Base-by-base conservation (phyloP, 148 eudicot genomes). In the Suaeda aralocaspica region DNA sequence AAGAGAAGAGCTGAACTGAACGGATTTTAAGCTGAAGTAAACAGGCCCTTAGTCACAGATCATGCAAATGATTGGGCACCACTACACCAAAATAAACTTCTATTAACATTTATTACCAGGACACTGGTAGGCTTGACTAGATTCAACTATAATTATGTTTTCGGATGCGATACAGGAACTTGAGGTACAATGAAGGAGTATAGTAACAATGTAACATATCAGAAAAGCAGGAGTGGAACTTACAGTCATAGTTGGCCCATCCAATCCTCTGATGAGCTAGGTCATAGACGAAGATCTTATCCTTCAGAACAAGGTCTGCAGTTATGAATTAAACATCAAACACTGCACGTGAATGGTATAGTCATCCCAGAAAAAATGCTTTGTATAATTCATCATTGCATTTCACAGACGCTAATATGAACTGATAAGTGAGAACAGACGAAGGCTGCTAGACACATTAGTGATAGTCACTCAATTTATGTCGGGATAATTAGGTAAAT, bases 191-290 rank as follows among this genome's bases (percentile, higher is more conserved):
- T 22, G n/a, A 53, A 24, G 58, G 4, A 12, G 22, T 10, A 22
- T 1, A 53, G 22, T 19, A 49, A 49, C 28, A 5, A 6, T 19
- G 18, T 33, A 10, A 6, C 8, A 30, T n/a, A n/a, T n/a, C n/a
- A n/a, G n/a, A n/a, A n/a, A n/a, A n/a, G n/a, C n/a, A 6, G 16
- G 29, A 41, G 39, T 24, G 65, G 9, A 22, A 84, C 97, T 92
- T 86, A 92, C 97, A 92, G 58, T 92, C 96, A 48, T 92, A 89
- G 80, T 87, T 84, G 6, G 96, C 89, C 97, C 97, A 92, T 66
- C 97, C 97, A 18, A 92, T 77, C 56, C 89, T 81, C 71, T 85
- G 90, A 46, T 67, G 85, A 73, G 83, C 84, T 41, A 92, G 66
- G 78, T 92, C 97, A 69, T 92, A 92, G 51, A 92, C 90, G 70